Conservation (phyloP, 1,139 yeast species). For the Geotrichum australiense region DNA sequence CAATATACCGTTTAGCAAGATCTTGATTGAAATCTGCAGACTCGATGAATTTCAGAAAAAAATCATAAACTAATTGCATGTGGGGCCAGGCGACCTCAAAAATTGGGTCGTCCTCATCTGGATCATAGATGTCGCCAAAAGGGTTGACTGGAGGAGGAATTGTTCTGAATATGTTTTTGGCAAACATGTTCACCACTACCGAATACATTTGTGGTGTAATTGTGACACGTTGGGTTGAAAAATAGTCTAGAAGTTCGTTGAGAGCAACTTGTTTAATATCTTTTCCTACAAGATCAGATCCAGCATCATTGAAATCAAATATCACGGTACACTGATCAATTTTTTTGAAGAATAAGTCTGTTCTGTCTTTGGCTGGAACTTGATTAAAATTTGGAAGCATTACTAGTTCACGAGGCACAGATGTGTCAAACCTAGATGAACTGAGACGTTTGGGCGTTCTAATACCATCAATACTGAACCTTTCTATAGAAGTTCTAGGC, state of each 20-base stretch:
- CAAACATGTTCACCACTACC: slow-evolving; percentile 86
- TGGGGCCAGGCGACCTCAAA: slow-evolving; percentile 98
- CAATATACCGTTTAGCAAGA: slow-evolving; percentile 86
- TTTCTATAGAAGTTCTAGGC: slow-evolving; percentile 29
- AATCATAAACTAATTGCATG: slow-evolving; percentile 94
- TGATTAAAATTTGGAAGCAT: slow-evolving; percentile 86
- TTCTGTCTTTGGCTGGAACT: slow-evolving; percentile 79
- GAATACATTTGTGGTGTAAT: slow-evolving; percentile 89
- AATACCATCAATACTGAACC: slow-evolving; percentile 45
- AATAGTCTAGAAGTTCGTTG: slow-evolving; percentile 83
- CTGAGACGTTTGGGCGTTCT: slow-evolving; percentile 91
- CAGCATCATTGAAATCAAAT: slow-evolving; percentile 92
- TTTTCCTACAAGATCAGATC: slow-evolving; percentile 86
- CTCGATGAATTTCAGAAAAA: slow-evolving; percentile 86
- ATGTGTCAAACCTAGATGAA: slow-evolving; percentile 82
- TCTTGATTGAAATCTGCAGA: slow-evolving; percentile 93
- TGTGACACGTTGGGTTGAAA: slow-evolving; percentile 66
- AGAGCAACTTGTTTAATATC: slow-evolving; percentile 83
- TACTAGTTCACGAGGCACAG: slow-evolving; percentile 64
- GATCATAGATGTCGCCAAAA: slow-evolving; percentile 90
- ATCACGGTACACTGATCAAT: slow-evolving; percentile 91
- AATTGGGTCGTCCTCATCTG: slow-evolving; percentile 98
- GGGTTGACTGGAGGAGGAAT: slow-evolving; percentile 99
- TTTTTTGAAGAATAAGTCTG: slow-evolving; percentile 74
- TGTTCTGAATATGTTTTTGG: slow-evolving; percentile 82